Conservation (phyloP, 345 rosid species). For the Kernera saxatilis region DNA sequence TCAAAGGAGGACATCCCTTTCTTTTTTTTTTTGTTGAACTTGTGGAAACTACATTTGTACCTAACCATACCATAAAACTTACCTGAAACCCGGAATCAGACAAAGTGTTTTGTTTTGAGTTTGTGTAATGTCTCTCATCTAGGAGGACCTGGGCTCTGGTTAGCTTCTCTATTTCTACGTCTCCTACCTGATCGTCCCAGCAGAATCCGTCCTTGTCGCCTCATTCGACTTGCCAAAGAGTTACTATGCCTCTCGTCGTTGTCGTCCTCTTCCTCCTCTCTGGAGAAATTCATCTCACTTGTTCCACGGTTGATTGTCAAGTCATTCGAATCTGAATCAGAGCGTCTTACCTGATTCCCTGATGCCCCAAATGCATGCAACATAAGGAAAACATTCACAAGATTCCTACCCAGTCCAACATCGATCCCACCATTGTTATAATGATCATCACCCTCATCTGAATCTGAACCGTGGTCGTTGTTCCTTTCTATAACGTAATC, state of each 20-base stretch:
- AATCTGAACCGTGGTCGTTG: conserved; percentile 38
- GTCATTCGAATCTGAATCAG: conserved; percentile 39
- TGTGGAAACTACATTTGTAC: conserved; percentile 15
- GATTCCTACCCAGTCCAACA: conserved; percentile 50
- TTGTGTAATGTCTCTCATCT: conserved; percentile 13
- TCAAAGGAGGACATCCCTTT: neutral
- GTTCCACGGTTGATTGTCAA: neutral
- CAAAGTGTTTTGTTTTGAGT: neutral
- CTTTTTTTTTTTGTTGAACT: neutral
- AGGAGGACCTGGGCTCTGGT: conserved; percentile 16
- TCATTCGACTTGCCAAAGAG: conserved; percentile 62
- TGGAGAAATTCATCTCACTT: conserved; percentile 36
- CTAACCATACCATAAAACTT: conserved; percentile 15
- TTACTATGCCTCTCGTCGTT: conserved; percentile 31
- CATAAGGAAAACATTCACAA: conserved; percentile 62
- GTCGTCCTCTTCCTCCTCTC: conserved; percentile 25
- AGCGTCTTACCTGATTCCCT: conserved; percentile 30
- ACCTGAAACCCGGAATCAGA: conserved; percentile 18
- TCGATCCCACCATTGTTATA: neutral
- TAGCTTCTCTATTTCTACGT: conserved; percentile 59
- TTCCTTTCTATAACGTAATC: conserved; percentile 79
- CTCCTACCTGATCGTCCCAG: conserved; percentile 72
- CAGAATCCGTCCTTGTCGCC: conserved; percentile 56
- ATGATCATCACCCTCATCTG: conserved; percentile 42
- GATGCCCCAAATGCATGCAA: conserved; percentile 74